Percentiles rank a stretch among this genome's conserved stretches.
Conservation (phyloP, 768 basidiomycete genomes). For the Lactarius hengduanensis region DNA sequence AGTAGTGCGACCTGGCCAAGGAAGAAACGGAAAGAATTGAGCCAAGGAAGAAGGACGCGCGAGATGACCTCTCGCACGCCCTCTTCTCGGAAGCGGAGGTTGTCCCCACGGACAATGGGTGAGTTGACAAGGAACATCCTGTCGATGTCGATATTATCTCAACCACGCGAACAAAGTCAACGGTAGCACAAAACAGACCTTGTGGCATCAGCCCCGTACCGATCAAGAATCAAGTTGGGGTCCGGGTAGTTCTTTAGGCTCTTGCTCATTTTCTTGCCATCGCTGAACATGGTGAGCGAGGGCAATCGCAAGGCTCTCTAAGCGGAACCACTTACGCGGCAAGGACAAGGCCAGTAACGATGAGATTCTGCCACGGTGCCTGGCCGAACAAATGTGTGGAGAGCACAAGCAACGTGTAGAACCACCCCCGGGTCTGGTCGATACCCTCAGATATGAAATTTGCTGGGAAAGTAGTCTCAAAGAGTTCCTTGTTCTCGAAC, state of each 20-base stretch:
- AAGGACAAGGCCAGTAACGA: conserved; percentile 92
- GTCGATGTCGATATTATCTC: not conserved
- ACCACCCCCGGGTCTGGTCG: conserved; percentile 99
- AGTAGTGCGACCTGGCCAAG: conserved; percentile 88
- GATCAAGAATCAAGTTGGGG: conserved; percentile 84
- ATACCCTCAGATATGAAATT: conserved; percentile 98
- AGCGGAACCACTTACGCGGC: conserved; percentile 63
- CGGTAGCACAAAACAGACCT: conserved; percentile 47
- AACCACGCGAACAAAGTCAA: not conserved
- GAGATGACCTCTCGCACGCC: conserved; percentile 96
- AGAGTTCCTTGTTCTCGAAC: conserved; percentile 91
- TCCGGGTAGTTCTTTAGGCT: conserved; percentile 96
- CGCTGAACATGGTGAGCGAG: conserved; percentile 44
- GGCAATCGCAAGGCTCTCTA: not conserved
- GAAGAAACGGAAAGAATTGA: conserved; percentile 99
- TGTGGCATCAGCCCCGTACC: conserved; percentile 94
- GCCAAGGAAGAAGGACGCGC: conserved; percentile 95
- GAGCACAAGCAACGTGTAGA: conserved; percentile 95
- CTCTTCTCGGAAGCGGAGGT: conserved; percentile 96
- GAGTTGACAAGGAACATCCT: conserved; percentile 99
- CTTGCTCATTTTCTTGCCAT: conserved; percentile 99
- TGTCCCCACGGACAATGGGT: conserved; percentile 96
- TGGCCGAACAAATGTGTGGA: conserved; percentile 92
- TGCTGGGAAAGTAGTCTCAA: conserved; percentile 85
- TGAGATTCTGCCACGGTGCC: conserved; percentile 98